Base-by-base conservation (phyloP, 805 yeast genomes). In the Hanseniaspora valbyensis region DNA sequence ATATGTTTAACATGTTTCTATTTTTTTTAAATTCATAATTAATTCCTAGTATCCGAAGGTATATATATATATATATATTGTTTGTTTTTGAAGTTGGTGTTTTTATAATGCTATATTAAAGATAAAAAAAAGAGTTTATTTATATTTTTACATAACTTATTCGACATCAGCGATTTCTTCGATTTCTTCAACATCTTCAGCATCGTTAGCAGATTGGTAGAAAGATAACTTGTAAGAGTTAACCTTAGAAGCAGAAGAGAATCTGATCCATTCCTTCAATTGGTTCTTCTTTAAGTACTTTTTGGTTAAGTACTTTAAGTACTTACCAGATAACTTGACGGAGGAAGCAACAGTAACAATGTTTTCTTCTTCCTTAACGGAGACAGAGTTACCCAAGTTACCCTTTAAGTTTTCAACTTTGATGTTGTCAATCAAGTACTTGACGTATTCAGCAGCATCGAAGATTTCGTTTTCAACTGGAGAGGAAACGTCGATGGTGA, bases 231-330 rank as follows among this genome's bases (percentile, higher is more conserved):
- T 84, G 86, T 92, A 92, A 73, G 80, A 81, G 83, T 89, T 86
- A 75, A 85, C 84, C 78, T 88, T 83, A 69, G 83, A 81, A 40
- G 50, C 50, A 61, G 97, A 85, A 62, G 90, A 95, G 69, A 90
- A 89, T 81, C 97, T 92, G 76, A 90, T 89, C 97, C 97, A 90
- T 80, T 92, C 97, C 81, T 96, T 88, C 79, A 90, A 85, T 77
- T 86, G 95, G 90, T 89, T 87, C 86, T 92, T 92, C 95, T 90
- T 94, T 76, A 92, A 86, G 92, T 86, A 92, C 81, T 95, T 90
- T 88, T 92, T 94, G 69, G 97, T 86, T 72, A 92, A 79, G 94
- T 92, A 92, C 81, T 94, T 92, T 73, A 90, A 83, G 95, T 92
- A 92, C 79, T 94, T 90, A 77, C 98, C 99, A 63, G 96, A 89